These are phyloP conservation scores for Talaromyces verruculosus DNA, from an alignment of 2,329 filamentous ascomycete species.

Conservation along the genomic window DNA sequence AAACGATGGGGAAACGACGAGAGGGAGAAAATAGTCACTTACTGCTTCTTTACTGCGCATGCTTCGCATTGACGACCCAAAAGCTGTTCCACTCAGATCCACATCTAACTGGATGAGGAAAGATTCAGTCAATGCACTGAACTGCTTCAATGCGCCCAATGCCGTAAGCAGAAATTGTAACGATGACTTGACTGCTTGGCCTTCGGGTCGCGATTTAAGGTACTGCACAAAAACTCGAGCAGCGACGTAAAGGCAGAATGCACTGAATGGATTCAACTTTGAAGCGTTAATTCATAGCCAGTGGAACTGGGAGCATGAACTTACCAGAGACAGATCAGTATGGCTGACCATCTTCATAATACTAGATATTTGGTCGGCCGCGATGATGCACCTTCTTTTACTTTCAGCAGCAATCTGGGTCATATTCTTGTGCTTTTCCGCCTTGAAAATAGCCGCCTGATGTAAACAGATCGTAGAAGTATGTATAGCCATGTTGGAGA, in stretches of 20 bases:
- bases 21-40: constrained; percentile 6
- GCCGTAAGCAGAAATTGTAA: constrained; percentile 87
- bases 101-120: constrained; percentile 92
- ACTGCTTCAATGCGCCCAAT: constrained; percentile 83
- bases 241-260: constrained; percentile 94
- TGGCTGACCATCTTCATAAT: constrained; percentile 96
- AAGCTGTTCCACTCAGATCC: constrained; percentile 67
- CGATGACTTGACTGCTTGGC: constrained; percentile 72
- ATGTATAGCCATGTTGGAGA: constrained; percentile 95
- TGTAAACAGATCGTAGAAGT: constrained; percentile 97
- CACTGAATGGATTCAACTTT: constrained; percentile 93
- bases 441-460: constrained; percentile 96
- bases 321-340: constrained; percentile 76
- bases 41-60: constrained; percentile 17
- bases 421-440: constrained; percentile 81
- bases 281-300: constrained; percentile 22
- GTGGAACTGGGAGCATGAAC: constrained; percentile 48
- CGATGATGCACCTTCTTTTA: constrained; percentile 88
- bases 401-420: constrained; percentile 79
- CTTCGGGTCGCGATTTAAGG: constrained; percentile 87
- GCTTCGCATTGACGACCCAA: constrained; percentile 27
- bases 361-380: constrained; percentile 87
- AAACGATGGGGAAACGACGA: constrained; percentile 37
- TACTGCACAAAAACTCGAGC: constrained; percentile 95
- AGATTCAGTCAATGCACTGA: constrained; percentile 89